Base-by-base conservation (phyloP, 768 basidiomycete genomes). In the Termitomyces sp. region DNA sequence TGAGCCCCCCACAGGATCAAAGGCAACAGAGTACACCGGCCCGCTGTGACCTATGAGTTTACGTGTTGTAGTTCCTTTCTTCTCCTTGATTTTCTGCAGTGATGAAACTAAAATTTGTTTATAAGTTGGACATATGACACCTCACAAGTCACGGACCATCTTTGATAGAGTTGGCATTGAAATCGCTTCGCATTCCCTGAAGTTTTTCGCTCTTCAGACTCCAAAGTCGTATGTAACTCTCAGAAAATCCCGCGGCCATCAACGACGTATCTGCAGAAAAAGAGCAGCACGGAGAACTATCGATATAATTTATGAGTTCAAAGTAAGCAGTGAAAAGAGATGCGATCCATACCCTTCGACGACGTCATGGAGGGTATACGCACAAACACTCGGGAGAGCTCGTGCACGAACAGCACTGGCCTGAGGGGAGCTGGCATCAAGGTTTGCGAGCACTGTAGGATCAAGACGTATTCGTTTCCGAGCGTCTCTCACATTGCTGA, bases 21-120 rank as follows among this genome's bases (percentile, higher is more conserved):
- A 99, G 20, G 90, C 87, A 33, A 98, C 83, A 2, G 92, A 87
- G 70, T 98, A 98, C 20, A 98, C 94, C 26, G 97, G 94, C 14
- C 93, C 97, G 61, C 94, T 96, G 70, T 99, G 97, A 1, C 94
- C 97, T 53, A 98, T 86, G 18, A 99, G 82, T 74, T 98, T 98
- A n/a, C 94, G 86, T 10, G 95, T 94, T 0, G 88, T 85, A 22
- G 80, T 80, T 1, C 89, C 90, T 56, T 87, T 90, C 71, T 87
- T 92, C 70, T 94, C 92, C 59, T 84, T 79, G 30, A 92, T 79
- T 68, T 86, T 83, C 50, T 73, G 79, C 49, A 87, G 71, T 8
- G 85, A 84, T 26, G 79, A 65, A 45, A 76, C 91, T 92, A 60
- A 41, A 55, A 47, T 35, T 16, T 30, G 20, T 51, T 22, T 47